Conservation (phyloP, 2,329 filamentous ascomycete genomes). For the Alternaria brassicicola region DNA sequence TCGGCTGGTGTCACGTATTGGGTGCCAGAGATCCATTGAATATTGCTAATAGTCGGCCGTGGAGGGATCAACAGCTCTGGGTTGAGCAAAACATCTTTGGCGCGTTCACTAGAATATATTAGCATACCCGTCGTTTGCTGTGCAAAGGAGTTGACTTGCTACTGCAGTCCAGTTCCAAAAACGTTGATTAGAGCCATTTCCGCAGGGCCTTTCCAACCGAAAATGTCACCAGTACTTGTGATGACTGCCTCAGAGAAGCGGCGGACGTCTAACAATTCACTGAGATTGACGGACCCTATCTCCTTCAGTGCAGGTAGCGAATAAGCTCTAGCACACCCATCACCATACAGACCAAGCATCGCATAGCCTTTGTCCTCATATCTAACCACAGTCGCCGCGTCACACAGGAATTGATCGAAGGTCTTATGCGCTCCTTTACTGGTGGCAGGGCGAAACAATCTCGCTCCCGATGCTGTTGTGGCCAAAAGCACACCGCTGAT, state of each 20-base stretch:
- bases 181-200: constrained; percentile 83
- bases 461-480: constrained; percentile 74
- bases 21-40: constrained; percentile 96
- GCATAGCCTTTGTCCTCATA: constrained; percentile 77
- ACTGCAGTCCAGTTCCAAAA: constrained; percentile 74
- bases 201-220: constrained; percentile 87
- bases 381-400: constrained; percentile 77
- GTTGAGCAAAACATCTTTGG: constrained; percentile 79
- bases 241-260: constrained; percentile 74
- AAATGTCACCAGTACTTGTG: constrained; percentile 77
- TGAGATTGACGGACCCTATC: constrained; percentile 70
- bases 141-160: constrained; percentile 54
- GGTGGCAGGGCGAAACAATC: constrained; percentile 84
- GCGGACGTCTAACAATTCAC: constrained; percentile 72
- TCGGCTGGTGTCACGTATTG: constrained; percentile 87
- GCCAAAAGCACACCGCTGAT: constrained; percentile 82
- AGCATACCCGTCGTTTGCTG: constrained; percentile 1
- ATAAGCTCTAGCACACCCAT: constrained; percentile 78
- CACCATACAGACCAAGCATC: constrained; percentile 83
- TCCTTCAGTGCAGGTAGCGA: constrained; percentile 89
- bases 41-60: constrained; percentile 88
- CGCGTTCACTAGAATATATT: constrained; percentile 48
- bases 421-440: constrained; percentile 90
- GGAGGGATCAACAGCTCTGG: constrained; percentile 74
- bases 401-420: constrained; percentile 83